phyloP scores from a whole-genome alignment of 371 early-diverging fungal genomes.

The Fennellomyces sp. region DNA sequence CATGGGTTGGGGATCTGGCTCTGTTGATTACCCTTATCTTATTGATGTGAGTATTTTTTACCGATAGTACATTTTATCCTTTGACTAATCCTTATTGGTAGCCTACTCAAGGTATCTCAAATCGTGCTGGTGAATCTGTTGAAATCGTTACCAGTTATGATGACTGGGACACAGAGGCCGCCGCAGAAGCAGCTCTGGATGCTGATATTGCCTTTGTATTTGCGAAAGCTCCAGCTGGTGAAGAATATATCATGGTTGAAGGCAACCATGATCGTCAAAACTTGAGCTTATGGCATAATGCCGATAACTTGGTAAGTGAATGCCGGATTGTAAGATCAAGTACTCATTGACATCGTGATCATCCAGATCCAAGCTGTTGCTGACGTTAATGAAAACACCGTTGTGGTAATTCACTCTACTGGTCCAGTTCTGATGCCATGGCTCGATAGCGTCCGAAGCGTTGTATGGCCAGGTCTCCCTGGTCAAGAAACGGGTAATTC shows the following conservation, averaged over 20 bases:
- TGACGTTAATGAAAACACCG: conserved; percentile 48
- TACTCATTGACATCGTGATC: no score
- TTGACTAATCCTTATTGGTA: neutral
- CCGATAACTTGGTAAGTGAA: conserved; percentile 57
- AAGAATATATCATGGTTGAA: conserved; percentile 44
- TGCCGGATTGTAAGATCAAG: no score
- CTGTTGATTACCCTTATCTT: conserved; percentile 59
- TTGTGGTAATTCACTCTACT: conserved; percentile 63
- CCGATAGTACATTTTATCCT: neutral
- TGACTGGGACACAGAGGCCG: conserved; percentile 23
- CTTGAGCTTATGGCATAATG: conserved; percentile 60
- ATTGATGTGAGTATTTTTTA: conserved; percentile 32
- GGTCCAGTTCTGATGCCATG: conserved; percentile 63
- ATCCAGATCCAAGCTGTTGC: conserved; percentile 58
- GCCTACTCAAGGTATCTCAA: conserved; percentile 40
- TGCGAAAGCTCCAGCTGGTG: conserved; percentile 60
- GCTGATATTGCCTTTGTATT: conserved; percentile 64
- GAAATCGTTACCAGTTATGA: conserved; percentile 19
- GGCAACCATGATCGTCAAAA: conserved; percentile 57
- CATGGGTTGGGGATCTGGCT: conserved; percentile 69
- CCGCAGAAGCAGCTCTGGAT: conserved; percentile 25
- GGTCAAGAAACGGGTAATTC: conserved; percentile 58
- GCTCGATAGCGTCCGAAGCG: conserved; percentile 52
- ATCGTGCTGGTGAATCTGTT: conserved; percentile 34
- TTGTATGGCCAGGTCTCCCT: conserved; percentile 54